phyloP scores from a whole-genome alignment of 805 yeast species.

The Priceomyces melissophilus region DNA sequence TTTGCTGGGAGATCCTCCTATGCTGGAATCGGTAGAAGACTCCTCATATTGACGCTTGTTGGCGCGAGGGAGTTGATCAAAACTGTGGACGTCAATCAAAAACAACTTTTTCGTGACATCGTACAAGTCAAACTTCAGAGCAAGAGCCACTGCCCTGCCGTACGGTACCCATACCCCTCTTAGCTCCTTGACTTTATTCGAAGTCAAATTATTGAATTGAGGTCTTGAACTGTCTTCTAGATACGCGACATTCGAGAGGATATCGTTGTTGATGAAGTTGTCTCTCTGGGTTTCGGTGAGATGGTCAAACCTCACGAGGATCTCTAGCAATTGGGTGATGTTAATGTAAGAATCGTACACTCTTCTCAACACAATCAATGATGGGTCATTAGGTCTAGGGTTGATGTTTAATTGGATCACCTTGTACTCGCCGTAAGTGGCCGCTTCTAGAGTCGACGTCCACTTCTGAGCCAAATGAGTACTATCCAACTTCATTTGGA shows the following conservation, averaged over 20 bases:
- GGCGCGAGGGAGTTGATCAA: conserved; percentile 31
- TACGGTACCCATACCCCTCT: conserved; percentile 43
- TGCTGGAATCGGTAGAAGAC: conserved; percentile 8
- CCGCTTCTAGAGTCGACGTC: conserved; percentile 18
- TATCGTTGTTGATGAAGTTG: conserved; percentile 30
- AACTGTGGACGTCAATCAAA: conserved; percentile 44
- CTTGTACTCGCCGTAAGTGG: conserved; percentile 35
- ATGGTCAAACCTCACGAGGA: conserved; percentile 26
- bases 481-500: conserved; percentile 29
- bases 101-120: conserved; percentile 33
- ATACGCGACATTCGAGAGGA: conserved; percentile 30
- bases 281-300: conserved; percentile 24
- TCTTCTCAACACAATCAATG: conserved; percentile 30
- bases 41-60: conserved; percentile 15
- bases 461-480: conserved; percentile 32
- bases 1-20: conserved; percentile 31
- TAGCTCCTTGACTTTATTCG: conserved; percentile 23
- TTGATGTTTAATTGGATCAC: conserved; percentile 31
- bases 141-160: conserved; percentile 40
- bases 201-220: conserved; percentile 25
- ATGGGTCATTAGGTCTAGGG: background rate
- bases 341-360: conserved; percentile 42
- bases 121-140: conserved; percentile 38
- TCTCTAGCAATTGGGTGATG: conserved; percentile 33
- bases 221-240: conserved; percentile 13